These are phyloP conservation scores for Spathaspora jeffriesii DNA, from an alignment of 1,139 yeast species.

Conservation along the genomic window DNA sequence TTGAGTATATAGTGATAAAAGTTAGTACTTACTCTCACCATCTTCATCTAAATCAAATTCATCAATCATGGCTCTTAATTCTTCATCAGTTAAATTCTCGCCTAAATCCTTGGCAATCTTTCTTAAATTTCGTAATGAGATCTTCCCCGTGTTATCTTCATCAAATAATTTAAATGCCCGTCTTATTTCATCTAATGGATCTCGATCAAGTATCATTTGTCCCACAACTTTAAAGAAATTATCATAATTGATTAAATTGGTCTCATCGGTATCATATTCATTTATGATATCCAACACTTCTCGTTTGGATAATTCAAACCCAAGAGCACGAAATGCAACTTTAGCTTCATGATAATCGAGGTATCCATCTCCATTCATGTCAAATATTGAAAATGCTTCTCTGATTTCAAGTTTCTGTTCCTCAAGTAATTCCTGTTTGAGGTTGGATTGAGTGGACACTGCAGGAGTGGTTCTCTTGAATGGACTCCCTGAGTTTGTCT, in stretches of 20 bases:
- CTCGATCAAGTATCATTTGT: constrained; percentile 75
- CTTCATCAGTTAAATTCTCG: constrained; percentile 90
- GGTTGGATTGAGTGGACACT: constrained; percentile 7
- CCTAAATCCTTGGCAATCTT: constrained; percentile 93
- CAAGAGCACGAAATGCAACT: constrained; percentile 91
- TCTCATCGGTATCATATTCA: constrained; percentile 79
- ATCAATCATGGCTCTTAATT: constrained; percentile 94
- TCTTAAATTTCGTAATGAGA: constrained; percentile 77
- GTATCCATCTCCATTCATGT: constrained; percentile 87
- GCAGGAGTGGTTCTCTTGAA: background rate
- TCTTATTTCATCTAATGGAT: constrained; percentile 89
- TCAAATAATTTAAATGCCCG: constrained; percentile 92
- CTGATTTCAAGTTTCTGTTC: constrained; percentile 93
- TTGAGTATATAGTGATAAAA: background rate
- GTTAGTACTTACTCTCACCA: constrained; percentile 65
- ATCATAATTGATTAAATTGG: constrained; percentile 73
- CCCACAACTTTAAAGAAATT: constrained; percentile 83
- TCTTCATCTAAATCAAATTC: constrained; percentile 97
- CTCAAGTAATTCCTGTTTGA: constrained; percentile 70
- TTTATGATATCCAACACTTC: constrained; percentile 82
- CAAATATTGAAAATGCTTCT: constrained; percentile 92
- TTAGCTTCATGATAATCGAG: constrained; percentile 92
- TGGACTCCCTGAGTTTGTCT: background rate
- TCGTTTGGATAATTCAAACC: constrained; percentile 81
- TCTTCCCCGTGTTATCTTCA: constrained; percentile 86